Base-by-base conservation (phyloP, 768 basidiomycete genomes). In the Amanita phalloides region DNA sequence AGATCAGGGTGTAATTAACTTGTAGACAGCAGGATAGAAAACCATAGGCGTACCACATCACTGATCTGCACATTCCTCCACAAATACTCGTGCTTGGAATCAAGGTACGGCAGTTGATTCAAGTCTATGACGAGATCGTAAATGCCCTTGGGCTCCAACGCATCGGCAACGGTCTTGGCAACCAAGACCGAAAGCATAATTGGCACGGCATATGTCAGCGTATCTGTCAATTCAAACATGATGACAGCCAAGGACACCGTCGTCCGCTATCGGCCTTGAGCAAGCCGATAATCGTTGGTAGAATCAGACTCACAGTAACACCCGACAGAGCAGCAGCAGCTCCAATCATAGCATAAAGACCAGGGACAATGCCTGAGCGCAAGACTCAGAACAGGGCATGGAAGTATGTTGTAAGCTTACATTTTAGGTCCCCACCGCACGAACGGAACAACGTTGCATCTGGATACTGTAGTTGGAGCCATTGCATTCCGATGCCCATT, bases 91-190 rank as follows among this genome's bases (percentile, higher is more conserved):
- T 86, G 82, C 66, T 95, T 98, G 42, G 82, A 71, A 62, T 98
- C 91, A 54, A 99, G 78, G 64, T 91, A 98, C 0, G 96, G 96
- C 9, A 98, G 76, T 63, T 94, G 84, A 39, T 81, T 80, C 25
- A 97, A 75, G 72, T 93, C 90, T 51, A 97, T 98, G 53, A 91
- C 91, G 35, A 98, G 78, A 65, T 99, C 96, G 62, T 97, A 99
- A 51, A 99, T 97, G 7, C 93, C 93, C 61, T 93, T 91, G 2
- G 89, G 89, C 63, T 94, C 88, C 51, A 96, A 64, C 1, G 82
- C 82, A 62, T 94, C 91, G 6, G 90, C 91, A 0, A 90, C 79
- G 0, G 89, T 91, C 71, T 94, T 95, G 21, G 90, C 90, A 14
- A 93, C 86, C 20, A 98, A 77, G 13, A 99, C 79, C 13, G 82